A percentile compares a stretch with the other conserved stretches of the same genome.
Conservation (phyloP, 1,139 yeast genomes). For the Taiozyma sp. region DNA sequence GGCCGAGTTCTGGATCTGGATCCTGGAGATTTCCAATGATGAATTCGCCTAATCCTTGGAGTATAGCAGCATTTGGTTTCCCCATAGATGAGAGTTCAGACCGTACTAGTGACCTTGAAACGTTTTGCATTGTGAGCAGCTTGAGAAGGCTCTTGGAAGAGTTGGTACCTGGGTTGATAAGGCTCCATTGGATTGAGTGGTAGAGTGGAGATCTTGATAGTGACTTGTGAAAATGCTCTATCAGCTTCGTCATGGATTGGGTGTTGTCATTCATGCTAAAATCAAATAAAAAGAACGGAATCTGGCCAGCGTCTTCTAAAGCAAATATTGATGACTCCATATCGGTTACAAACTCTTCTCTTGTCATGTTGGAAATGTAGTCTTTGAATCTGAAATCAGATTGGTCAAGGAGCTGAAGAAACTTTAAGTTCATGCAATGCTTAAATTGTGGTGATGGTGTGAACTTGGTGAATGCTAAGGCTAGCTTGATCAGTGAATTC, state of each 20-base stretch:
- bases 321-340: conserved; percentile 6
- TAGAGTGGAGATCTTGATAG: background rate
- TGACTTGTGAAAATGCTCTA: background rate
- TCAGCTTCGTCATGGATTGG: conserved; percentile 4
- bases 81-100: conserved; percentile 11
- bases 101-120: conserved; percentile 10
- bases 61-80: conserved; percentile 13
- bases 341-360: conserved; percentile 7
- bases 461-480: conserved; percentile 15
- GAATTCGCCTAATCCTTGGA: conserved; percentile 10
- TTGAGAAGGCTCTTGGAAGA: conserved; percentile 7
- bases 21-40: conserved; percentile 1
- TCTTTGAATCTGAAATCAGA: conserved; percentile 14
- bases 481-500: conserved; percentile 13
- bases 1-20: background rate
- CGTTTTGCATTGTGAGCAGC: conserved; percentile 10
- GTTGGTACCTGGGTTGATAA: conserved; percentile 7
- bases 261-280: conserved; percentile 9
- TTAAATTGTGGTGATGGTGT: conserved; percentile 15
- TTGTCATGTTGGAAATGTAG: conserved; percentile 14
- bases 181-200: conserved; percentile 13
- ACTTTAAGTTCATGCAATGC: conserved; percentile 18
- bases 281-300: conserved; percentile 14
- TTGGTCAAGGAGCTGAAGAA: conserved; percentile 12
- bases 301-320: conserved; percentile 1